phyloP scores from a whole-genome alignment of 225 moss, liverwort and hornwort genomes.

The Bryum argenteum region DNA sequence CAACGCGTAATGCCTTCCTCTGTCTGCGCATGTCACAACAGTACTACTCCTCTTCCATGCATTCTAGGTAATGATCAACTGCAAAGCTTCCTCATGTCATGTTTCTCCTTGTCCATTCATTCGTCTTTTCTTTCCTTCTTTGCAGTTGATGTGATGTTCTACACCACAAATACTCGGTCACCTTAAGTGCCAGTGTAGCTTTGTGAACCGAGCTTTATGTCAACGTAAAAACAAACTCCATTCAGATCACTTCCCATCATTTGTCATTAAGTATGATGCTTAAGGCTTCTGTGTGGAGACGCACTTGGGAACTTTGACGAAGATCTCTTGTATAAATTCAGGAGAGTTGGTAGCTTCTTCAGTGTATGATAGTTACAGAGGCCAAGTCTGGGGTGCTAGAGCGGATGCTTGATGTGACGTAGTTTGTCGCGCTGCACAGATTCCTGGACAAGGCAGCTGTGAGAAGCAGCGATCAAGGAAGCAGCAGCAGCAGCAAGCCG shows the following conservation, averaged over 20 bases:
- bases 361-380: not conserved
- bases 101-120: not conserved
- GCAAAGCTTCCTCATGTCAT: constrained; percentile 26
- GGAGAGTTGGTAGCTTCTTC: not conserved
- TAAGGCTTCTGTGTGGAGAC: not conserved
- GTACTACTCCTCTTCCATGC: constrained; percentile 37
- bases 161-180: not conserved
- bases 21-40: constrained; percentile 38
- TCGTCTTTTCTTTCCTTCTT: not conserved
- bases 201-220: not conserved
- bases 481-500: constrained; percentile 20
- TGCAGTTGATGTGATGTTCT: constrained; percentile 22
- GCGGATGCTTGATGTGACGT: not conserved
- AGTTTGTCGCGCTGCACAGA: constrained; percentile 36
- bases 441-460: constrained; percentile 87
- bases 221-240: not conserved
- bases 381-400: not conserved
- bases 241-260: not conserved
- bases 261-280: no score
- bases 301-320: not conserved
- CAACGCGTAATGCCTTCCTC: constrained; percentile 28
- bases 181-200: not conserved
- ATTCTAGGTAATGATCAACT: constrained; percentile 41
- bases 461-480: constrained; percentile 22
- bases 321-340: not conserved